A percentile compares a stretch with the other conserved stretches of the same genome.
Evolutionary conservation across 768 basidiomycete species (phyloP).

Genomic region (Calvatia gigantea): DNA sequence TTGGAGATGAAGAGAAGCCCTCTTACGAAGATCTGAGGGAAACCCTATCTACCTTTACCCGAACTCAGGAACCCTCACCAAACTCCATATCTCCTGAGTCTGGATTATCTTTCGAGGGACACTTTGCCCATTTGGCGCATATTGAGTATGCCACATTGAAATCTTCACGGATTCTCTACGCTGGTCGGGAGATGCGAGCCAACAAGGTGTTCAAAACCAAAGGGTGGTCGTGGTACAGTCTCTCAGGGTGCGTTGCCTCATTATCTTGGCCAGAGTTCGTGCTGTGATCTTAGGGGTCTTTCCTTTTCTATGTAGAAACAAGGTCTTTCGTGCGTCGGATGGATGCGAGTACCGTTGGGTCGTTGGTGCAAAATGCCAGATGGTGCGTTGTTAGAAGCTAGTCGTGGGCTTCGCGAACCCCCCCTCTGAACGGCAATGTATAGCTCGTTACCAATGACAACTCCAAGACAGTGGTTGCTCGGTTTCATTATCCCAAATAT

Average conservation of each 20-base stretch:
- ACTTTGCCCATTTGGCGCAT: conserved; percentile 6
- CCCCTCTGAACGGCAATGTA: neutral
- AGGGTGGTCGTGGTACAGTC: conserved; percentile 7
- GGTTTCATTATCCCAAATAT: neutral
- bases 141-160: conserved; percentile 3
- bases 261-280: neutral
- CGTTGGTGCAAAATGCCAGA: neutral
- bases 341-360: conserved; percentile 10
- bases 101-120: neutral
- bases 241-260: neutral
- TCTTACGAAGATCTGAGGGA: neutral
- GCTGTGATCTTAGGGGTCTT: neutral
- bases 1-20: neutral
- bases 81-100: neutral
- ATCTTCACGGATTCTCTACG: conserved; percentile 7
- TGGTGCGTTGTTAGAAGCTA: neutral
- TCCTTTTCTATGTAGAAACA: neutral
- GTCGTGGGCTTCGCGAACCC: neutral
- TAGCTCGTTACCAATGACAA: conserved; percentile 5
- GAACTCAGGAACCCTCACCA: neutral
- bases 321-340: conserved; percentile 5
- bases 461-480: neutral
- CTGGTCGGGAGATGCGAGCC: conserved; percentile 1
- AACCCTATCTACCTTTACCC: neutral
- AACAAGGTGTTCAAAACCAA: neutral